Evolutionary conservation across 345 rosid species (phyloP).

Genomic region (Eucalyptus polyanthemos): DNA sequence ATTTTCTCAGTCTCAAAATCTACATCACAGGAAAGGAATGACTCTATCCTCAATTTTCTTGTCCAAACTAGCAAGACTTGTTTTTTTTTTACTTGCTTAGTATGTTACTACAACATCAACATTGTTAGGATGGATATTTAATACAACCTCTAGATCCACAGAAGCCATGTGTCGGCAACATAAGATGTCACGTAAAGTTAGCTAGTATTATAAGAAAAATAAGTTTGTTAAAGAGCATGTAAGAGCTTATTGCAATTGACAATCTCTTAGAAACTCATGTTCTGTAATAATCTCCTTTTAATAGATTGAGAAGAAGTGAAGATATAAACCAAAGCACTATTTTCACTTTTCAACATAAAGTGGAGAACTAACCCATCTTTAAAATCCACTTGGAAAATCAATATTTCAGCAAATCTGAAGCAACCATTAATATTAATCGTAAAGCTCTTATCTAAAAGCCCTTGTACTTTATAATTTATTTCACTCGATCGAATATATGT

Average conservation of each 20-base stretch:
- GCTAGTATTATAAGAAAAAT: neutral
- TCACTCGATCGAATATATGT: neutral
- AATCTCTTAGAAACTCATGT: too few relatives aligned
- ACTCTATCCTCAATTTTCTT: neutral
- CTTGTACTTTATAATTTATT: neutral
- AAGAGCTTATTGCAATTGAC: neutral
- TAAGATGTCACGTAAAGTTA: neutral
- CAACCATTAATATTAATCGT: neutral
- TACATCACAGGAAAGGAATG: neutral
- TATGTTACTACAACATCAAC: conserved; percentile 55
- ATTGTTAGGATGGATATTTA: conserved; percentile 48
- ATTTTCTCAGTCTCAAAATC: neutral
- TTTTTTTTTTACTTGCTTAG: conserved; percentile 2
- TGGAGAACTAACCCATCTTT: neutral
- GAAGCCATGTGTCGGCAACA: conserved; percentile 33
- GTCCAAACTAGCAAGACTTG: neutral
- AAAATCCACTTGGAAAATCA: neutral
- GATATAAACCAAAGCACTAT: too few relatives aligned
- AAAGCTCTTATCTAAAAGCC: conserved; percentile 41
- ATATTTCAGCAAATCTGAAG: neutral
- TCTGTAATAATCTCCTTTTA: neutral
- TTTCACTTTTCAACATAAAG: neutral
- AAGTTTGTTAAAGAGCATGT: neutral
- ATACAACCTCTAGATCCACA: conserved; percentile 65
- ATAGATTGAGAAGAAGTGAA: neutral